A percentile compares a stretch with the other conserved stretches of the same genome.
Conservation (phyloP, 2,329 filamentous ascomycete species). For the Thermomyces lanuginosus region DNA sequence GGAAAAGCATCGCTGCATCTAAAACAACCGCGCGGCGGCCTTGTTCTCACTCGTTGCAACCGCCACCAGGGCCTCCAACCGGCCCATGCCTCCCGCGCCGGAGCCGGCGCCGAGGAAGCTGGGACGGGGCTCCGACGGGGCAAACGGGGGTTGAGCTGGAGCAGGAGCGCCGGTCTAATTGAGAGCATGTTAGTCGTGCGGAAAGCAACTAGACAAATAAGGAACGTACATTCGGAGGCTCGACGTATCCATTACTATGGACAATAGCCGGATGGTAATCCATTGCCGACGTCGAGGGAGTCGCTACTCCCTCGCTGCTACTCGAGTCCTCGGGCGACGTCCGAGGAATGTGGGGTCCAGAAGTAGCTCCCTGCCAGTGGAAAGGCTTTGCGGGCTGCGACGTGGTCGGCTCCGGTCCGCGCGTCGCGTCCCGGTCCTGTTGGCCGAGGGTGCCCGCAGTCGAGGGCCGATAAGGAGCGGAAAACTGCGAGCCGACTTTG, state of each 20-base stretch:
- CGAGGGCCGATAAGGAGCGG: constrained; percentile 18
- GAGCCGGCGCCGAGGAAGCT: constrained; percentile 15
- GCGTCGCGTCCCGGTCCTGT: neutral
- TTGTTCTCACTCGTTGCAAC: constrained; percentile 34
- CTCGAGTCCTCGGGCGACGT: constrained; percentile 34
- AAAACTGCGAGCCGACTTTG: constrained; percentile 20
- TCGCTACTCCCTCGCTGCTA: constrained; percentile 33
- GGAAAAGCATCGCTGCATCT: constrained; percentile 6
- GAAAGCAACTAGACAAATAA: neutral
- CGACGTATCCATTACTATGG: constrained; percentile 32
- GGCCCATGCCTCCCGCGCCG: constrained; percentile 25
- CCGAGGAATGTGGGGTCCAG: constrained; percentile 17
- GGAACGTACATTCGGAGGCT: constrained; percentile 26
- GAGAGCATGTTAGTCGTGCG: neutral
- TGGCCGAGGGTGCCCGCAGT: constrained; percentile 4
- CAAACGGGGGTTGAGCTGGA: constrained; percentile 15
- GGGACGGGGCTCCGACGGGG: constrained; percentile 13
- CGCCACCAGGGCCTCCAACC: constrained; percentile 35
- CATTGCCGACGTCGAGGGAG: constrained; percentile 30
- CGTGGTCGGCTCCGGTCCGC: constrained; percentile 9
- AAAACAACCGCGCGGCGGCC: constrained; percentile 18
- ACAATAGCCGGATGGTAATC: constrained; percentile 35
- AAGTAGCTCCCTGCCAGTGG: constrained; percentile 18
- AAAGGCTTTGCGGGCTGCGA: constrained; percentile 16
- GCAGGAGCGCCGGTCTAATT: constrained; percentile 19